Conservation (phyloP, 768 basidiomycete species). For the Auriculariales sp. region DNA sequence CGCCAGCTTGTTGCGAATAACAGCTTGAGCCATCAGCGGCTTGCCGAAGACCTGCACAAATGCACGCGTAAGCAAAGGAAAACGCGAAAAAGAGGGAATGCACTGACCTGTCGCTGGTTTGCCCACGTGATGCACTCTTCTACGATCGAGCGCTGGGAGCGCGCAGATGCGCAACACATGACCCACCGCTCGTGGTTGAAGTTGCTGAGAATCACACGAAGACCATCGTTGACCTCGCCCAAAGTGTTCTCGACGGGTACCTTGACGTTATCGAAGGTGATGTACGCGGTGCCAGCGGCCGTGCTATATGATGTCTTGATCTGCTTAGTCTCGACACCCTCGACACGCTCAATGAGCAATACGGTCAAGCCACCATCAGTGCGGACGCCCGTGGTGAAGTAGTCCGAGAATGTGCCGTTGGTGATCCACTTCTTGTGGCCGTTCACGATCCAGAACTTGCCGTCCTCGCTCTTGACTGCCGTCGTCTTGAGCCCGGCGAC, state of each 20-base stretch:
- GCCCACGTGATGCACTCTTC: conserved; percentile 90
- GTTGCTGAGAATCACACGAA: conserved; percentile 44
- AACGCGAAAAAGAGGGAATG: conserved; percentile 48
- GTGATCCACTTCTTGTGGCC: conserved; percentile 85
- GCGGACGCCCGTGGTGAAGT: conserved; percentile 2
- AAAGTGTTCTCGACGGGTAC: conserved; percentile 83
- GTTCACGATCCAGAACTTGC: conserved; percentile 72
- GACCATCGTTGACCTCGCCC: conserved; percentile 61
- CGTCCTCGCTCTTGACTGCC: conserved; percentile 68
- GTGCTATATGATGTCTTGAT: conserved; percentile 88
- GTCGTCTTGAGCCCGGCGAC: conserved; percentile 47
- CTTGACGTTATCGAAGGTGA: conserved; percentile 72
- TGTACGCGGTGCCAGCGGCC: conserved; percentile 73
- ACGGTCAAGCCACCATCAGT: conserved; percentile 59
- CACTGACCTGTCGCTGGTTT: conserved; percentile 80
- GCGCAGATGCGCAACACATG: conserved; percentile 61
- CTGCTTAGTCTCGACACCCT: conserved; percentile 68
- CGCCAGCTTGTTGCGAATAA: conserved; percentile 80
- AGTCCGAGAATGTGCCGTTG: conserved; percentile 26
- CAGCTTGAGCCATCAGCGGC: conserved; percentile 46
- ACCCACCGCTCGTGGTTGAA: conserved; percentile 96
- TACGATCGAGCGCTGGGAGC: conserved; percentile 48
- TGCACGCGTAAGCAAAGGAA: conserved; percentile 13
- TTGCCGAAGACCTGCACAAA: conserved; percentile 20
- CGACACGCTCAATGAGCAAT: conserved; percentile 69